Evolutionary conservation across 495 filamentous ascomycete species (phyloP).

Genomic region (Penicillium waksmanii): DNA sequence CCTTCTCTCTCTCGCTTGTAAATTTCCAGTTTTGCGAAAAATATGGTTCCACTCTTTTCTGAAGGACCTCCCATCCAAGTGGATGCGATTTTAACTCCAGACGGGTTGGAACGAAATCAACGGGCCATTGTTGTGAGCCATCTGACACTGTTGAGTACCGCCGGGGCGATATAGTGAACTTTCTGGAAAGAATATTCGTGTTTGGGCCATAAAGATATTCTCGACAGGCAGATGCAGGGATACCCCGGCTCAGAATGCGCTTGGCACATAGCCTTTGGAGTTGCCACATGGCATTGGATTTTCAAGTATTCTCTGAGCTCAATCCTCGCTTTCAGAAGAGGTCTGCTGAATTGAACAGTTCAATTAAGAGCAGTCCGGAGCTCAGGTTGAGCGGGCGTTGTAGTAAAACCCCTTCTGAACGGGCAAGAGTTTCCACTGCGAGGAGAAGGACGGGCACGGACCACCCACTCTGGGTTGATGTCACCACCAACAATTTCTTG

Average conservation of each 20-base stretch:
- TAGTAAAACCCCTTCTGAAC: neutral
- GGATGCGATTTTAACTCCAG: conserved; percentile 23
- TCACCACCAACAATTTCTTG: neutral
- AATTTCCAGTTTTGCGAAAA: conserved; percentile 24
- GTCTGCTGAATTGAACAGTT: no score
- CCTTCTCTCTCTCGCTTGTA: conserved; percentile 20
- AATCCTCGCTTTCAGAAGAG: no score
- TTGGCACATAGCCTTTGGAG: neutral
- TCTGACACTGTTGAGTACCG: conserved; percentile 10
- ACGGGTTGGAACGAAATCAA: conserved; percentile 11
- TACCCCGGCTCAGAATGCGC: neutral
- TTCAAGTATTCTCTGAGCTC: neutral
- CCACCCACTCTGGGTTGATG: neutral
- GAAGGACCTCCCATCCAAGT: conserved; percentile 24
- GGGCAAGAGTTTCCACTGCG: neutral
- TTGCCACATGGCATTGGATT: neutral
- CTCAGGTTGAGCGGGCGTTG: no score
- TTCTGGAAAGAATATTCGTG: neutral
- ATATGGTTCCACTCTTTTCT: conserved; percentile 25
- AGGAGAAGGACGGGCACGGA: neutral
- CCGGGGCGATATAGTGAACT: neutral
- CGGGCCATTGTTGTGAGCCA: neutral
- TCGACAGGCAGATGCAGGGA: neutral
- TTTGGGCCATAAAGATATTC: neutral
- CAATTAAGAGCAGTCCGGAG: no score